Evolutionary conservation across 305 asterid genomes (phyloP).

Genomic region (Fraxinus dipetala): DNA sequence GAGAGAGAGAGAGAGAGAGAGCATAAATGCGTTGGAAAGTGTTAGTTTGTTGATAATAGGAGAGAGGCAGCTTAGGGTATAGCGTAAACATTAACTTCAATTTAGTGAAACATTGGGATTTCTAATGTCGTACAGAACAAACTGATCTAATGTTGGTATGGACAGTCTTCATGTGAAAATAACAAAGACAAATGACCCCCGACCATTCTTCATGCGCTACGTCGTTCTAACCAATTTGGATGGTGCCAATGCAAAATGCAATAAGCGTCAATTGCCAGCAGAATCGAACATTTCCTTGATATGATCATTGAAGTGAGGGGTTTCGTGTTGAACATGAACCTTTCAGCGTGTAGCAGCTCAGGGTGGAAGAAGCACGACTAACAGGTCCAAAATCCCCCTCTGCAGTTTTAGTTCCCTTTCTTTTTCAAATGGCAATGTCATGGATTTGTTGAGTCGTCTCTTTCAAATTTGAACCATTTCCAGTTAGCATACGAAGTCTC

Average conservation of each 20-base stretch:
- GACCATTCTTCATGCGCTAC: too few relatives aligned
- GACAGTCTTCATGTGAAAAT: neutral
- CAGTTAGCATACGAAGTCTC: conserved; percentile 71
- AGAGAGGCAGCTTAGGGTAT: too few relatives aligned
- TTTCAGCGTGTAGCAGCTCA: conserved; percentile 3
- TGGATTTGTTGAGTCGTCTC: conserved; percentile 28
- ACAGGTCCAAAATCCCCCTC: neutral
- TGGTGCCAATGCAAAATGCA: neutral
- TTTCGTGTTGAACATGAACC: neutral
- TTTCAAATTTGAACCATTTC: conserved; percentile 80
- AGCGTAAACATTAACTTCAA: too few relatives aligned
- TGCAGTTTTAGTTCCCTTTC: neutral
- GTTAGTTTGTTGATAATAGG: too few relatives aligned
- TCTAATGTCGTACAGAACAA: neutral
- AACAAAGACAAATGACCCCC: neutral
- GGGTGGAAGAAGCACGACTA: conserved; percentile 10
- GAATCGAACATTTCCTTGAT: conserved; percentile 12
- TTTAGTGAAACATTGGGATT: too few relatives aligned
- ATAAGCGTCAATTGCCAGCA: neutral
- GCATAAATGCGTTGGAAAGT: too few relatives aligned
- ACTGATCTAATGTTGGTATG: neutral
- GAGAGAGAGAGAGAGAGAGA: too few relatives aligned
- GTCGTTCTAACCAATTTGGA: neutral
- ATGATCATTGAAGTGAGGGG: neutral
- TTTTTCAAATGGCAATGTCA: conserved; percentile 9